Base-by-base conservation (phyloP, 495 filamentous ascomycete genomes). In the Trichoderma reesei region DNA sequence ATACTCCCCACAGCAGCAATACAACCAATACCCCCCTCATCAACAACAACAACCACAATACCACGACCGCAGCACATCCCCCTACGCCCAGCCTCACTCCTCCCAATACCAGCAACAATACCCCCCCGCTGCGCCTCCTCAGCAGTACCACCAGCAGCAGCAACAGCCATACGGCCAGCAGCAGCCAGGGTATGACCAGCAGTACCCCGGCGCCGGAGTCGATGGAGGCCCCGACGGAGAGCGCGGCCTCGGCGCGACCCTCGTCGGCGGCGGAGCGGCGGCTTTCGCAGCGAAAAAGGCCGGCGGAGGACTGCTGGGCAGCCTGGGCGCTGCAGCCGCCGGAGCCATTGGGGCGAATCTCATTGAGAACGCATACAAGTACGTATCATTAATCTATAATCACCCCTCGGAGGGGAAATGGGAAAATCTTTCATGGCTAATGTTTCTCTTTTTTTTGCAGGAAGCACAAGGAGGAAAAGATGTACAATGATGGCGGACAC, bases 271-370 rank as follows among this genome's bases (percentile, higher is more conserved):
- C 31, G 81, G 77, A 0, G 78, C 72, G 1, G 84, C 83, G 41
- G 83, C 77, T 0, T 79, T 83, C 34, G 44, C 83, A 0, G 84
- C 80, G 0, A 73, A 84, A 44, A 73, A 73, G 63, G 59, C 74
- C 1, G 70, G 71, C n/a, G 54, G 61, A 6, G 80, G 82, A 0
- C 69, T 73, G 7, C 65, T 86, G 6, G 81, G 79, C 8, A 83
- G 81, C 8, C 62, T 82, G 1, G 70, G 77, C 0, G 85, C 83
- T 0, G 67, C 76, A 8, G 77, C 82, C 0, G 82, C 78, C 2
- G 85, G 85, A 0, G 84, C 83, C 1, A 72, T 85, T 2, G 83
- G 80, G 0, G 84, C 84, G 18, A 86, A 85, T 48, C 71, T 79
- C 5, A 66, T 84, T 14, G 76, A 82, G 69, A 69, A 80, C 34